phyloP scores from a whole-genome alignment of 768 basidiomycete species.

The Collybia nuda region DNA sequence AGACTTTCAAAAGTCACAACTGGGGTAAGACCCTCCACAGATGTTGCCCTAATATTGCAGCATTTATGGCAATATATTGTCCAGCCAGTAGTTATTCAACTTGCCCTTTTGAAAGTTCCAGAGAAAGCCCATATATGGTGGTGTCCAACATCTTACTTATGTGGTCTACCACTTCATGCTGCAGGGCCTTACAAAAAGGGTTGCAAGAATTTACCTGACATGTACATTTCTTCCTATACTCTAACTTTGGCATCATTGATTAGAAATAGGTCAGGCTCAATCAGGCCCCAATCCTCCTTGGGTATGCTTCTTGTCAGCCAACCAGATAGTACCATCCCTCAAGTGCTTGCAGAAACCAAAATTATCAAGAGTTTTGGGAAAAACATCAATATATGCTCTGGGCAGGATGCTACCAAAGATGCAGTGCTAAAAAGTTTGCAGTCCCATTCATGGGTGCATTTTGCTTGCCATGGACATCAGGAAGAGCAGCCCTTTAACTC shows the following conservation, averaged over 20 bases:
- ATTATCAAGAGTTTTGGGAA: neutral
- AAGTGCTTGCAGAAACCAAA: constrained; percentile 4
- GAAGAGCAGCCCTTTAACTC: constrained; percentile 13
- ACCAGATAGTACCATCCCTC: constrained; percentile 1
- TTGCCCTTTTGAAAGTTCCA: constrained; percentile 1
- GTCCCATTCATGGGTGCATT: constrained; percentile 19
- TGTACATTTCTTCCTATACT: constrained; percentile 29
- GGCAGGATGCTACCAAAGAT: constrained; percentile 11
- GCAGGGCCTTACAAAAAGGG: constrained; percentile 14
- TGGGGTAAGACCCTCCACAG: neutral
- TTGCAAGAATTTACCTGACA: constrained; percentile 16
- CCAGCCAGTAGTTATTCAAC: constrained; percentile 18
- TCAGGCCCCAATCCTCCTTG: neutral
- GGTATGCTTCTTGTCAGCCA: constrained; percentile 5
- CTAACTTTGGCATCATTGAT: constrained; percentile 23
- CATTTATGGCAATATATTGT: constrained; percentile 24
- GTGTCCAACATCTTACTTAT: constrained; percentile 21
- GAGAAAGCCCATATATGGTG: constrained; percentile 18
- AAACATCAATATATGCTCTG: constrained; percentile 1
- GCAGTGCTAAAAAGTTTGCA: constrained; percentile 9
- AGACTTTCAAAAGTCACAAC: neutral
- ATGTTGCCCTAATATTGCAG: constrained; percentile 11
- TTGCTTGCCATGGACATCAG: constrained; percentile 25
- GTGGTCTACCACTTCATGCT: constrained; percentile 26
- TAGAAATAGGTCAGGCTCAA: constrained; percentile 11